Evolutionary conservation across 139 green algal genomes (phyloP).

Genomic region (Coelastrella sp.): DNA sequence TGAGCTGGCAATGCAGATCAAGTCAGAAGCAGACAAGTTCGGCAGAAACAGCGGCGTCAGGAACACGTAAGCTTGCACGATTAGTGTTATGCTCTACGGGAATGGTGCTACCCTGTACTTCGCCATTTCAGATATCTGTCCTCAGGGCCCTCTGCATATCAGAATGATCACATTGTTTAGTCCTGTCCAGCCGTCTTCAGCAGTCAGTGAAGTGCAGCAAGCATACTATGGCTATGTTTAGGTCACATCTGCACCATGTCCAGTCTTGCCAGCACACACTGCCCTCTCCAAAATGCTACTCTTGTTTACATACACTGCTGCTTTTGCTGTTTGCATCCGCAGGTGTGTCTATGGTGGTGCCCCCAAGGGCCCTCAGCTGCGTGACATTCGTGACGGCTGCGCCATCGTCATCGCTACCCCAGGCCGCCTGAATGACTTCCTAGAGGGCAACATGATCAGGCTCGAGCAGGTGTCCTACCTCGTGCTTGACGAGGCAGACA

Average conservation of each 20-base stretch:
- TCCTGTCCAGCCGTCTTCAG: too few relatives aligned
- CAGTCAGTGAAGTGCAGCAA: too few relatives aligned
- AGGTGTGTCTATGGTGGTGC: conserved; percentile 91
- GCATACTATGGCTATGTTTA: too few relatives aligned
- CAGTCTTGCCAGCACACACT: too few relatives aligned
- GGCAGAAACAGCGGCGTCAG: conserved; percentile 81
- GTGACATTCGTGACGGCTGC: conserved; percentile 82
- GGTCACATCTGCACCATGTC: too few relatives aligned
- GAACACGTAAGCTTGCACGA: conserved; percentile 72
- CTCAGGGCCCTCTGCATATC: too few relatives aligned
- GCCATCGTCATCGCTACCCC: conserved; percentile 94
- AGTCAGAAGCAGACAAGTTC: conserved; percentile 95
- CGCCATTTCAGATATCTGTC: too few relatives aligned
- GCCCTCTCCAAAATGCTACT: too few relatives aligned
- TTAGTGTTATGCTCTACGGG: neutral
- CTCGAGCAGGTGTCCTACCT: conserved; percentile 89
- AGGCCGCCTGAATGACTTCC: conserved; percentile 94
- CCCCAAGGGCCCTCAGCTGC: conserved; percentile 88
- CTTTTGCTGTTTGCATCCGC: conserved; percentile 1
- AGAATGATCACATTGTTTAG: too few relatives aligned
- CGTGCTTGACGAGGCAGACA: conserved; percentile 97
- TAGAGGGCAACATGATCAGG: conserved; percentile 74
- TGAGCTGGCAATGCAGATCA: conserved; percentile 96
- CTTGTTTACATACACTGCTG: neutral
- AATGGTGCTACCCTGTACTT: too few relatives aligned